Evolutionary conservation across 2,329 filamentous ascomycete species (phyloP), one percentile per base, ranked within the genome.

Genomic region (Penicillium decumbens): DNA sequence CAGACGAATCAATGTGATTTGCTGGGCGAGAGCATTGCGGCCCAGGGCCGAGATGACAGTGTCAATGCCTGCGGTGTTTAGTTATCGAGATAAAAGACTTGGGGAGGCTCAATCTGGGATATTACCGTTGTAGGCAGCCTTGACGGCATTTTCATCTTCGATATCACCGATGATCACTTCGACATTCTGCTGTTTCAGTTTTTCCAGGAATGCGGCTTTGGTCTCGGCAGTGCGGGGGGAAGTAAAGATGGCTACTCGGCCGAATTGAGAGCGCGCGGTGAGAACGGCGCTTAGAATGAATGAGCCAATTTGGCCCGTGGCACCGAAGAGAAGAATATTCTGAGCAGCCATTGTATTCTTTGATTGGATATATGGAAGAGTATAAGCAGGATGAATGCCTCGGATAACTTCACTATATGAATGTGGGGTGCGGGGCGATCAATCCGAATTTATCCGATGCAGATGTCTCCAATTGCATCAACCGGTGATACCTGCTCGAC

Each of bases 41-140:
- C 85, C 85, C 1, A 88, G 74, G 1, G 80, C 80, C 18, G 80
- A 84, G 42, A 88, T 70, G 37, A 88, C 74, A 0, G 84, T 87
- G 64, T 88, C 82, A 57, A 84, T 78, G 42, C 71, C 76, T 76
- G n/a, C 27, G 8, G 24, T n/a, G 27, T 13, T 59, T 42, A 57
- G 46, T 23, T 42, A 24, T 28, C 0, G 42, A 37, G 15, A 15
- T 24, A 46, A 3, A 46, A 3, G 6, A 15, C n/a, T 10, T 41
- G 40, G 4, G 30, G 13, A 23, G 5, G n/a, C n/a, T 29, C 20
- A 25, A 25, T 45, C 4, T 8, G 12, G 25, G 20, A 4, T 35
- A 9, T 40, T 55, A 76, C 75, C 75, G 55, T 75, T 59, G 56
- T 81, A 86, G 2, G 83, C 82, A n/a, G 73, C 72, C 15, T 70